Base-by-base conservation (phyloP, 2,329 filamentous ascomycete genomes). In the Cryoendolithus antarcticus region DNA sequence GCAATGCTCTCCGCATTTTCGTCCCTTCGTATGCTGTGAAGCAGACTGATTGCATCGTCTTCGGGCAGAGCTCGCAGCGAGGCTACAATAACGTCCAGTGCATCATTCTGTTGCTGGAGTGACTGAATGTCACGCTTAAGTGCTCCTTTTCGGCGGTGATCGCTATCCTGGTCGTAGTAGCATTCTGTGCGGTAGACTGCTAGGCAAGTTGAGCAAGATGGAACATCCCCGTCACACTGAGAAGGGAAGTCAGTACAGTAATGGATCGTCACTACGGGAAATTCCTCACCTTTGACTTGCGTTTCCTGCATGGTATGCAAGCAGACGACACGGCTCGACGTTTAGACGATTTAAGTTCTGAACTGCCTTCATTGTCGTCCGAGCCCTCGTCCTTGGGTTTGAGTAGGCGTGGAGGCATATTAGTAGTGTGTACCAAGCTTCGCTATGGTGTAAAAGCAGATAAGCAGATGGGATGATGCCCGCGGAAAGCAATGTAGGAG, bases 141-240 rank as follows among this genome's bases (percentile, higher is more conserved):
- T 2, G 60, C 59, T 5, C 60, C 58, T 44, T 64, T 65, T 28
- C 67, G 62, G 29, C 65, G 56, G 44, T 62, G 64, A 45, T 70
- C 67, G 46, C 59, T 64, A 44, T 69, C 66, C 12, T 59, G 56
- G 46, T 71, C 68, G 52, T 71, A 72, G 44, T 47, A 54, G 52
- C 69, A 72, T 32, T 66, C 58, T 8, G 66, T 69, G 38, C 62
- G 59, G 51, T 71, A 72, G 7, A 72, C 67, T 12, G 66, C 64
- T 6, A 58, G 61, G 46, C 69, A 72, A 8, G 69, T 70, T 13
- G 66, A 66, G 52, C 69, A 72, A 5, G 62, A 52, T 28, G 68
- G 69, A 9, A 60, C 54, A 27, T 58, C 56, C 29, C 68, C 67
- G 52, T 72, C 68, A 49, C 69, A 72, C 67, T 71, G 46, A 32